Evolutionary conservation across 352 stramenopile species (phyloP).

Genomic region (Vaucheria bursata): DNA sequence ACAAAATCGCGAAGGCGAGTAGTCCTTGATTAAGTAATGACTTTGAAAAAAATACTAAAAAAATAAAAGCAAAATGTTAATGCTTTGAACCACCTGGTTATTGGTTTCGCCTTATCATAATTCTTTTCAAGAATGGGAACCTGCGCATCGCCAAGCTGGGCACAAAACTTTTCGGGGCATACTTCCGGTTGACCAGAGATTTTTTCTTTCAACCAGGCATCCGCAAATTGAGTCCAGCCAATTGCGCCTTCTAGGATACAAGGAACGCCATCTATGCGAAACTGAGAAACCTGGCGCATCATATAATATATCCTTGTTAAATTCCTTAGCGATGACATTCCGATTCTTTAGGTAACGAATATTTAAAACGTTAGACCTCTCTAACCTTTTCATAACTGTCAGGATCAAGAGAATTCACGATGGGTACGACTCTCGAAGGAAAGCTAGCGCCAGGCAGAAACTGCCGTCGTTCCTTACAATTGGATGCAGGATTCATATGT

Average conservation of each 20-base stretch:
- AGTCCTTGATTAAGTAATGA: not conserved
- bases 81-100: not conserved
- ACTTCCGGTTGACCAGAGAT: slow-evolving; percentile 25
- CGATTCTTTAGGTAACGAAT: not conserved
- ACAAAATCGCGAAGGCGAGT: slow-evolving; percentile 63
- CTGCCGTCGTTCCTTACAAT: not conserved
- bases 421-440: not conserved
- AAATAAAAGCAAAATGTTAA: not conserved
- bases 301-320: not conserved
- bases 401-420: not conserved
- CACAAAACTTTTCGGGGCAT: not conserved
- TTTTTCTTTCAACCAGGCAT: not conserved
- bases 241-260: not conserved
- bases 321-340: not conserved
- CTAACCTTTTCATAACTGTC: not conserved
- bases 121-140: not conserved
- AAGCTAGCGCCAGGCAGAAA: not conserved
- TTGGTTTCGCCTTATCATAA: not conserved
- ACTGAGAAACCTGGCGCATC: not conserved
- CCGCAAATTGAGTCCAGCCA: not conserved
- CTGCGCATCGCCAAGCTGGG: not conserved
- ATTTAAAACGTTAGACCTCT: not conserved
- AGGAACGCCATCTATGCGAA: not conserved
- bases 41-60: not conserved
- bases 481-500: too few relatives aligned